phyloP scores from a whole-genome alignment of 139 green algal genomes.

The Chlorella sorokiniana region DNA sequence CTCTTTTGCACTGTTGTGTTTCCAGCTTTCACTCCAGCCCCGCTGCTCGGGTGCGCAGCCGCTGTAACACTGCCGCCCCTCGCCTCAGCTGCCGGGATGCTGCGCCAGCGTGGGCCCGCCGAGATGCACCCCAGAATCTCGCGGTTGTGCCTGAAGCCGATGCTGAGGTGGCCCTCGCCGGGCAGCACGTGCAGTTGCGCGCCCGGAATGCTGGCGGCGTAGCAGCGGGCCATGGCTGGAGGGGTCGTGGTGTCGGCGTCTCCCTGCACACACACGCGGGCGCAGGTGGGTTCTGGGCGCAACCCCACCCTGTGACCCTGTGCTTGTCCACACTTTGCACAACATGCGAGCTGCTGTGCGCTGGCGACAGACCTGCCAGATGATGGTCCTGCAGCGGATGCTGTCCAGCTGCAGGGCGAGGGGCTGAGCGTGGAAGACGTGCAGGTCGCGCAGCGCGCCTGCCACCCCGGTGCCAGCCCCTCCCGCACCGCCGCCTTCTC shows the following conservation, averaged over 20 bases:
- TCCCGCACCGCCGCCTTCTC: slow-evolving; percentile 10
- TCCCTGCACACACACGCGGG: neutral
- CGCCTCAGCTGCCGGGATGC: neutral
- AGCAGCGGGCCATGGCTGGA: slow-evolving; percentile 10
- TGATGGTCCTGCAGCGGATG: neutral
- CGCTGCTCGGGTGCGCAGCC: too few species aligned
- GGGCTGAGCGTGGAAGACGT: neutral
- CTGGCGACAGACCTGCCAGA: slow-evolving; percentile 9
- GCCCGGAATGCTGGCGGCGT: neutral
- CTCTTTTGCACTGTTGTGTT: too few species aligned
- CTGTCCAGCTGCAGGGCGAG: neutral
- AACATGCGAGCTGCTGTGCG: too few species aligned
- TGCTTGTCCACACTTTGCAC: neutral
- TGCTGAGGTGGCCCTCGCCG: slow-evolving; percentile 6
- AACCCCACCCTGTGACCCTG: too few species aligned
- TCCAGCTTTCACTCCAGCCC: too few species aligned
- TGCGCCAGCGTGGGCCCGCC: neutral
- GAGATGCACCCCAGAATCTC: slow-evolving; percentile 6
- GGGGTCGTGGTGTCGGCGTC: slow-evolving; percentile 16
- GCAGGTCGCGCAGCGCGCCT: slow-evolving; percentile 4
- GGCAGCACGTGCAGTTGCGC: slow-evolving; percentile 9
- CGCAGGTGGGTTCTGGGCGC: neutral
- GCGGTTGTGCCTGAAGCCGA: slow-evolving; percentile 16
- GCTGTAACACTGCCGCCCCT: too few species aligned
- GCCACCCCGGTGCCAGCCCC: slow-evolving; percentile 6